Conservation (phyloP, 139 green algal species). For the Desmodesmus armatus region DNA sequence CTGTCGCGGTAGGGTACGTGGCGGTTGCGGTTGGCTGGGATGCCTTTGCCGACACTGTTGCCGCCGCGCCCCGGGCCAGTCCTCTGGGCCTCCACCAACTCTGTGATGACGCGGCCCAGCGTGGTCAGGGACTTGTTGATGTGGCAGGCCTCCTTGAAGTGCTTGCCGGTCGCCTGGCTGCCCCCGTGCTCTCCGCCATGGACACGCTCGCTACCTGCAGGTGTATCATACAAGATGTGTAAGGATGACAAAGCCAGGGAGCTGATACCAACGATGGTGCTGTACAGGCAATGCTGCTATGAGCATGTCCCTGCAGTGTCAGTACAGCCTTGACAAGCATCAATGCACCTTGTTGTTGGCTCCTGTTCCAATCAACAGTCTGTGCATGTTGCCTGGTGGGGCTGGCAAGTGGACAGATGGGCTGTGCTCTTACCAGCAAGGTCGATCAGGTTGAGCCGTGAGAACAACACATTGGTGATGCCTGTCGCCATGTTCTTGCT, state of each 20-base stretch:
- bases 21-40: slow-evolving; percentile 16
- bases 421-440: slow-evolving; percentile 87
- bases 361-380: too few species aligned
- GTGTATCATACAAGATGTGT: too few species aligned
- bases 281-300: neutral
- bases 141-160: slow-evolving; percentile 90
- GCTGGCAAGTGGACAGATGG: too few species aligned
- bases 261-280: neutral
- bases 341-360: too few species aligned
- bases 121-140: slow-evolving; percentile 98
- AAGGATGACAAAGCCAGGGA: neutral
- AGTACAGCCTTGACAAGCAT: neutral
- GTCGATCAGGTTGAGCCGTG: slow-evolving; percentile 95
- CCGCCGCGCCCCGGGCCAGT: neutral
- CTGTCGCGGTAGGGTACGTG: slow-evolving; percentile 98
- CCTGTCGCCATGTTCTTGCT: slow-evolving; percentile 56
- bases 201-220: slow-evolving; percentile 87
- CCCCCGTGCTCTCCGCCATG: slow-evolving; percentile 67
- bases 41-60: slow-evolving; percentile 34
- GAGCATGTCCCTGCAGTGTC: neutral
- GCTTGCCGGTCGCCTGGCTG: slow-evolving; percentile 81
- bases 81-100: slow-evolving; percentile 80
- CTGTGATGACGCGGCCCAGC: slow-evolving; percentile 93
- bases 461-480: slow-evolving; percentile 70
- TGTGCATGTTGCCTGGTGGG: too few species aligned